Conservation (phyloP, 106 monocot species). For the Acorus calamus region DNA sequence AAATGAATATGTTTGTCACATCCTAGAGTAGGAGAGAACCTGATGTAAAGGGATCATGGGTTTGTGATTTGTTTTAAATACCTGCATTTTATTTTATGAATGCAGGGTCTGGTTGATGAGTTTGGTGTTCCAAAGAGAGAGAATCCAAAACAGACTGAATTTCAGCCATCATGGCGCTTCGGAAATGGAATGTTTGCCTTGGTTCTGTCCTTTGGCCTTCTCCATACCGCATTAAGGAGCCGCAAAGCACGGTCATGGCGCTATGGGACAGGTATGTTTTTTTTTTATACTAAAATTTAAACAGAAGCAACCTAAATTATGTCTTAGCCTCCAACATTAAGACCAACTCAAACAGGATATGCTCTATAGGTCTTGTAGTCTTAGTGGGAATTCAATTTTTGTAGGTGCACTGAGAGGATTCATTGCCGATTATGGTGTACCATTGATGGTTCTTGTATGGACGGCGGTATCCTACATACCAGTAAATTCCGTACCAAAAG, state of each 20-base stretch:
- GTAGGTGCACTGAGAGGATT: slow-evolving; percentile 22
- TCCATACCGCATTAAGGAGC: slow-evolving; percentile 44
- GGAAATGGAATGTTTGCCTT: slow-evolving; percentile 43
- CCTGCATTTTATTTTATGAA: not conserved
- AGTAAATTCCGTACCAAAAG: slow-evolving; percentile 23
- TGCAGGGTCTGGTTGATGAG: slow-evolving; percentile 52
- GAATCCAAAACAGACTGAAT: slow-evolving; percentile 19
- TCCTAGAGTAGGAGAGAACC: no score
- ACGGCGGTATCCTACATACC: slow-evolving; percentile 28
- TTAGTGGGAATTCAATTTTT: not conserved
- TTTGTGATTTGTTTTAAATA: not conserved
- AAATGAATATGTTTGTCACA: no score
- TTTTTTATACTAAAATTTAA: no score
- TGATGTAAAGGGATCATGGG: no score
- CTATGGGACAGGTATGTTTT: slow-evolving; percentile 47
- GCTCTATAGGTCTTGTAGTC: no score
- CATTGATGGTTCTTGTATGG: slow-evolving; percentile 32
- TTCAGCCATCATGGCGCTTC: slow-evolving; percentile 41
- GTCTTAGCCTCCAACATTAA: not conserved
- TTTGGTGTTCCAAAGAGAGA: slow-evolving; percentile 48
- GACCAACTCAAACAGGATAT: not conserved
- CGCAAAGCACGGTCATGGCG: slow-evolving; percentile 56
- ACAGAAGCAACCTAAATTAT: no score
- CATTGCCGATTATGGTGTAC: slow-evolving; percentile 36
- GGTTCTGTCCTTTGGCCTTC: slow-evolving; percentile 40